phyloP scores from a whole-genome alignment of 345 rosid genomes.

The Kandelia obovata region DNA sequence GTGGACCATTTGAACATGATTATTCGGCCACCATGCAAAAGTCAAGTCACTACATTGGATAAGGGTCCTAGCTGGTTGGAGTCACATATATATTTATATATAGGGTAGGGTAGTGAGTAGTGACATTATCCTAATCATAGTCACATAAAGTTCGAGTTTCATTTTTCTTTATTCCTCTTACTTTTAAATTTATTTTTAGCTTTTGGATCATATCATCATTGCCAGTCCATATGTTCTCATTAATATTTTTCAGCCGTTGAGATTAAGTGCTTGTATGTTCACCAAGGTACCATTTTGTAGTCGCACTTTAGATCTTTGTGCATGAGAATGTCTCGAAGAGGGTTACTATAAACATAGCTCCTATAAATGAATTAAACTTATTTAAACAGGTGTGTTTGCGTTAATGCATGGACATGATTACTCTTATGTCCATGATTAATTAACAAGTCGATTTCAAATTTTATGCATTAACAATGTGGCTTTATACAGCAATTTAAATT shows the following conservation, averaged over 20 bases:
- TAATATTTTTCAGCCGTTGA: too few relatives aligned
- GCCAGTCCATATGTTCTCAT: background rate
- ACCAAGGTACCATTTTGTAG: too few relatives aligned
- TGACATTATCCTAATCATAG: slow-evolving; percentile 1
- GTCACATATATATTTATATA: slow-evolving; percentile 2
- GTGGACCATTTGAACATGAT: slow-evolving; percentile 35
- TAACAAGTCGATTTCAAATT: background rate
- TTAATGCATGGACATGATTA: too few relatives aligned
- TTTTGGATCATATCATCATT: background rate
- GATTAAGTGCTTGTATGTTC: too few relatives aligned
- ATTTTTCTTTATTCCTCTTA: background rate
- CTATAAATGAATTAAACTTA: too few relatives aligned
- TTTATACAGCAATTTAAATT: too few relatives aligned
- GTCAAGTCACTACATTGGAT: slow-evolving; percentile 26
- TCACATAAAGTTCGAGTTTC: background rate
- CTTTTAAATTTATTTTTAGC: background rate
- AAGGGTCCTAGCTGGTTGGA: slow-evolving; percentile 3
- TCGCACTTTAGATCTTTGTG: too few relatives aligned
- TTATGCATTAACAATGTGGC: too few relatives aligned
- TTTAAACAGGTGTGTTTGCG: too few relatives aligned
- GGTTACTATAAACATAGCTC: too few relatives aligned
- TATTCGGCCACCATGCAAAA: slow-evolving; percentile 36
- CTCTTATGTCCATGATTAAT: too few relatives aligned
- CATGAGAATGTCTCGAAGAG: too few relatives aligned
- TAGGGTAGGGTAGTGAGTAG: slow-evolving; percentile 8